Base-by-base conservation (phyloP, 306 rosid species). In the Quercus suber region DNA sequence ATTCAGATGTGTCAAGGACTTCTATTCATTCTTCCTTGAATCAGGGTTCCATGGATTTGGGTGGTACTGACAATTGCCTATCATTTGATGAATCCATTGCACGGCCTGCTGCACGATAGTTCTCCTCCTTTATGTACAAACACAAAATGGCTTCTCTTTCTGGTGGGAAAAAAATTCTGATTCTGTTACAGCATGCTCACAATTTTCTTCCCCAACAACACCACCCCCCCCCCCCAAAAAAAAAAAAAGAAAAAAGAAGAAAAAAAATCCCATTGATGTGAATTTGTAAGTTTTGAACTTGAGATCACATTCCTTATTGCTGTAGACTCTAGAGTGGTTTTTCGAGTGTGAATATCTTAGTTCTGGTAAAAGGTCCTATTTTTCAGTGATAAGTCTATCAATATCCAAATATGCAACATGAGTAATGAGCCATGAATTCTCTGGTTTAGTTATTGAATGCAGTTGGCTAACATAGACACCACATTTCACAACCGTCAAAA, bases 81-180 rank as follows among this genome's bases (percentile, higher is more conserved):
- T 84, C 99, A 45, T 79, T 91, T 73, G 97, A 95, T 78, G 98
- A 91, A 59, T 87, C 98, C 73, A 81, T 90, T 69, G 79, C 90
- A 35, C 96, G 86, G 77, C 97, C 99, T 19, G 81, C 88, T 3
- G 91, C 99, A 61, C 82, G 98, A 82, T 93, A 93, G 85, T 71
- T 33, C 56, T 63, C 30, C 60, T 63, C 30, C 43, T 25, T 31
- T 17, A 37, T 79, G 31, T 67, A 56, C 60, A 33, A 45, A 53
- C 51, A 75, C 23, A 69, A 53, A 57, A 27, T 23, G 21, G 19
- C 45, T 76, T 57, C 49, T 3, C 61, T 27, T 20, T 75, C 13
- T 14, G 43, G 30, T 75, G 71, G 33, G 71, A n/a, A 75, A 58
- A 21, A 67, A 30, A 12, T 19, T 21, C 35, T 43, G 19, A 20